Evolutionary conservation across 805 yeast species (phyloP).

Genomic region (Lipomyces starkeyi): DNA sequence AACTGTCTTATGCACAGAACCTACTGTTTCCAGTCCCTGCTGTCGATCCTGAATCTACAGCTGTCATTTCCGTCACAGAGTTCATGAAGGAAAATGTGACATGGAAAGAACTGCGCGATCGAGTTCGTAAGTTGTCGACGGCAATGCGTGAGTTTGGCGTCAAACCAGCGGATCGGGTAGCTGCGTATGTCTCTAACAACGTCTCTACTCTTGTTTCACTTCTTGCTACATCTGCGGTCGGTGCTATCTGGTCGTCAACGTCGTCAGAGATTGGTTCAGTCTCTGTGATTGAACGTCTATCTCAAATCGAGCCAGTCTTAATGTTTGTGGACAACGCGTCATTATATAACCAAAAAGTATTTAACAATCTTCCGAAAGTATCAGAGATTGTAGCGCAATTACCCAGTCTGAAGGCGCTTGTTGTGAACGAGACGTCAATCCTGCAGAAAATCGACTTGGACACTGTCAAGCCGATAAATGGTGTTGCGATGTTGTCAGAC

Average conservation of each 20-base stretch:
- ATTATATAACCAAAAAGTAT: slow-evolving; percentile 37
- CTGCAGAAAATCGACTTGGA: slow-evolving; percentile 19
- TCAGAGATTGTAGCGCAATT: slow-evolving; percentile 30
- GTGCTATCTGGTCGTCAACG: slow-evolving; percentile 40
- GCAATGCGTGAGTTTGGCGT: slow-evolving; percentile 35
- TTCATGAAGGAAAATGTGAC: slow-evolving; percentile 18
- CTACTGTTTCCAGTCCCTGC: slow-evolving; percentile 36
- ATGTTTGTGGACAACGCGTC: slow-evolving; percentile 38
- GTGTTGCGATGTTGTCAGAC: slow-evolving; percentile 2
- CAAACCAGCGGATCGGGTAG: slow-evolving; percentile 38
- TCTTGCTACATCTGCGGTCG: slow-evolving; percentile 39
- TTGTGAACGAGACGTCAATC: slow-evolving; percentile 21
- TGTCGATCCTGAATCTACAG: slow-evolving; percentile 31
- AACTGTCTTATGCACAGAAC: slow-evolving; percentile 39
- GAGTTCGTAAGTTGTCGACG: slow-evolving; percentile 29
- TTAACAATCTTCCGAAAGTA: slow-evolving; percentile 33
- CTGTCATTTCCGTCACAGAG: slow-evolving; percentile 40
- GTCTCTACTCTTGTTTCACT: slow-evolving; percentile 36
- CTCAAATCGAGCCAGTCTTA: slow-evolving; percentile 38
- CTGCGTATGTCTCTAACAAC: slow-evolving; percentile 39
- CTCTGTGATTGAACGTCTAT: slow-evolving; percentile 37
- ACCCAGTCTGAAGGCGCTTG: slow-evolving; percentile 27
- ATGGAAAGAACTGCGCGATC: slow-evolving; percentile 37
- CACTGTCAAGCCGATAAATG: slow-evolving; percentile 18
- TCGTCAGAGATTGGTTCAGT: slow-evolving; percentile 39